phyloP scores from a whole-genome alignment of 139 green algal species.

The Marvania coccoides region DNA sequence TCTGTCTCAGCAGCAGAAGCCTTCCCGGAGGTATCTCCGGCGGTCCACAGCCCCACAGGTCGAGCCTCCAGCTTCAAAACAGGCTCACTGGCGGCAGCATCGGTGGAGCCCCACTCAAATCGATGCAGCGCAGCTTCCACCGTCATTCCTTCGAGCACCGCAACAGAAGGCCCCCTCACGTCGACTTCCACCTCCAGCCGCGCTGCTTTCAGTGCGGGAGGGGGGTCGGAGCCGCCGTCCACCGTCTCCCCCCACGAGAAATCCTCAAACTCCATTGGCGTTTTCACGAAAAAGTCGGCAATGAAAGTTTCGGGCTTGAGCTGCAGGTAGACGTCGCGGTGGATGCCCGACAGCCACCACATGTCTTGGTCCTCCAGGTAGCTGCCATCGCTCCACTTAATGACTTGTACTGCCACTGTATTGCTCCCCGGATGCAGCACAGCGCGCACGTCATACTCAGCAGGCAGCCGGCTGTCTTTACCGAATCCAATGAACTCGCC shows the following conservation, averaged over 20 bases:
- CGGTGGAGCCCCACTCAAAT: background rate
- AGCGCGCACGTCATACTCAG: conserved; percentile 86
- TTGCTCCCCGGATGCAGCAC: conserved; percentile 43
- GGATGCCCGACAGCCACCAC: conserved; percentile 90
- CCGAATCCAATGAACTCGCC: conserved; percentile 74
- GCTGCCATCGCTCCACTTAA: conserved; percentile 89
- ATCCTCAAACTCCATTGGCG: conserved; percentile 43
- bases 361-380: conserved; percentile 98
- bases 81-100: background rate
- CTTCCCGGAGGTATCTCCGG: background rate
- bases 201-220: background rate
- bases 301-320: conserved; percentile 56
- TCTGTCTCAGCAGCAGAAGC: background rate
- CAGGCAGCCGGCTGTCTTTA: conserved; percentile 85
- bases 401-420: conserved; percentile 60
- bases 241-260: background rate
- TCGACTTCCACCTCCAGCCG: conserved; percentile 27
- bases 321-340: conserved; percentile 72
- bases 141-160: background rate
- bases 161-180: background rate
- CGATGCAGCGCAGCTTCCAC: conserved; percentile 4
- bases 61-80: background rate
- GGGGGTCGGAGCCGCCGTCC: background rate
- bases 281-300: conserved; percentile 56
- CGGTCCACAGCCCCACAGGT: background rate